phyloP scores from a whole-genome alignment of 2,329 filamentous ascomycete species.

The Nemania abortiva region DNA sequence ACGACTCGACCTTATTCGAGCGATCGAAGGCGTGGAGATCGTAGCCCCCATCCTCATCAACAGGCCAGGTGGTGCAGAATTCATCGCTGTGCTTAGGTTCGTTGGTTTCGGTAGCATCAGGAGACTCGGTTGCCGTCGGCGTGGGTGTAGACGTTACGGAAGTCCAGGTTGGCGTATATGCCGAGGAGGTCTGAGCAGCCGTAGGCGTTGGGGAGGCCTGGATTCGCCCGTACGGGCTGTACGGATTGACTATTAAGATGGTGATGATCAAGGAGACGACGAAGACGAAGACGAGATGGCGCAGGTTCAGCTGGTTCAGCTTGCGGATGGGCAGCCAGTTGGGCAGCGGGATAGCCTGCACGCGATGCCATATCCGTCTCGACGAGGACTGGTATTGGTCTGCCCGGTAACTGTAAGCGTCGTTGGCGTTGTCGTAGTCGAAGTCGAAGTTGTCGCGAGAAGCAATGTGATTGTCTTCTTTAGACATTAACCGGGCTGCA shows the following conservation, averaged over 20 bases:
- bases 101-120: not conserved
- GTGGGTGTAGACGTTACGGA: not conserved
- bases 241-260: constrained; percentile 46
- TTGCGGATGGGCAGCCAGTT: constrained; percentile 43
- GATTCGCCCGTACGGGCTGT: constrained; percentile 36
- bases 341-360: constrained; percentile 42
- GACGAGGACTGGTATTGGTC: constrained; percentile 28
- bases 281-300: constrained; percentile 42
- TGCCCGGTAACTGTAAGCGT: constrained; percentile 37
- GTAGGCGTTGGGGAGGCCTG: not conserved
- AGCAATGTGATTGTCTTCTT: constrained; percentile 20
- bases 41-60: constrained; percentile 43
- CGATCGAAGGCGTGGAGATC: constrained; percentile 35
- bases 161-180: constrained; percentile 7
- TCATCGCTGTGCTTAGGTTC: constrained; percentile 24
- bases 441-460: constrained; percentile 44
- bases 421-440: constrained; percentile 39
- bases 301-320: constrained; percentile 44
- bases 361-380: constrained; percentile 41
- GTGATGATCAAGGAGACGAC: constrained; percentile 43
- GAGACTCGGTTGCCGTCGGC: not conserved
- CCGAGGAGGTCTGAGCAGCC: not conserved
- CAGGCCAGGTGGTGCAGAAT: constrained; percentile 51
- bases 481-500: constrained; percentile 41
- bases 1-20: constrained; percentile 34